Evolutionary conservation across 148 eudicot species (phyloP), one percentile per base, ranked within the genome.

Genomic region (Vaccinium vitisidaea): DNA sequence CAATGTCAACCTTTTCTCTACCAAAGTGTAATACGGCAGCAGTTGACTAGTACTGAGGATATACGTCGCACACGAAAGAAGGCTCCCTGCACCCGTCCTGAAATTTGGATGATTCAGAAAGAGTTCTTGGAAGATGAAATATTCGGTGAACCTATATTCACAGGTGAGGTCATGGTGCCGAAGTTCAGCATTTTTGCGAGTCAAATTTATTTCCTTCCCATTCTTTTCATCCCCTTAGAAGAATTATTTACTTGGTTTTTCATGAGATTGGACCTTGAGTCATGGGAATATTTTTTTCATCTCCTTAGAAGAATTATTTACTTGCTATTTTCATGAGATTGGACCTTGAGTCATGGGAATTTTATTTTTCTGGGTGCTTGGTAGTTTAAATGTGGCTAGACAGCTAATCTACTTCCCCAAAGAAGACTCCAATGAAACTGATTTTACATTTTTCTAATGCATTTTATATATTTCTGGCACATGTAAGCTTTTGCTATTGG

Each of bases 31-130:
- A 97, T 97, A 90, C 91, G 99, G n/a, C 93, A 92, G 75, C 99
- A 97, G 80, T 87, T 97, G 89, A 90, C 90, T 52, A 87, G 84
- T 87, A 90, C 98, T 36, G 98, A 92, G 85, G 98, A 94, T 70
- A 94, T 97, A 88, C 98, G 99, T 10, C 96, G 99, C 46, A 84
- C 92, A 85, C 88, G 98, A 73, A 94, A 95, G 93, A 97, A 95
- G 86, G 99, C 98, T 91, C 98, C 99, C 52, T 97, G 98, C 85
- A 94, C 98, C 48, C 91, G 83, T 59, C 84, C 91, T 90, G 99
- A 95, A 89, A 93, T 95, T 75, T 93, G 94, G 91, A 80, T 91
- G 91, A 92, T 97, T 80, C 93, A 92, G 88, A 94, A 91, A 53
- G 95, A 93, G 84, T 85, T 88, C 84, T 86, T 91, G 93, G 94